Evolutionary conservation across 768 basidiomycete species (phyloP).

Genomic region (Russula earlei): DNA sequence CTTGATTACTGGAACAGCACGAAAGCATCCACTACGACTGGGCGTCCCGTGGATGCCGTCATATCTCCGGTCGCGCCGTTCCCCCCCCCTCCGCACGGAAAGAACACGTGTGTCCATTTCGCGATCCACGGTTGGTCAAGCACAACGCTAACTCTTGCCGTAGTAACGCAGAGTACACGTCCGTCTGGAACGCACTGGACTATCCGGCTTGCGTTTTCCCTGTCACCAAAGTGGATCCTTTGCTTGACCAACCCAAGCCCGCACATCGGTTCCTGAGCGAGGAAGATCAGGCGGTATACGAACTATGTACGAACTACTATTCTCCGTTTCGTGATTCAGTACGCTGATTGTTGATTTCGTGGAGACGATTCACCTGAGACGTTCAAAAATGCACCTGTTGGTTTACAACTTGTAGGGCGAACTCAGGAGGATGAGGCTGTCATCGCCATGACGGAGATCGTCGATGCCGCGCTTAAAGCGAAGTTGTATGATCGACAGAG

Average conservation of each 20-base stretch:
- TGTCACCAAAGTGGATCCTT: constrained; percentile 37
- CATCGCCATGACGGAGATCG: constrained; percentile 38
- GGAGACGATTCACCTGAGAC: constrained; percentile 24
- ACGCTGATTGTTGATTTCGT: not conserved
- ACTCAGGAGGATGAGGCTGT: constrained; percentile 46
- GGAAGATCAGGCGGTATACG: constrained; percentile 36
- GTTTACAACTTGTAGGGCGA: constrained; percentile 40
- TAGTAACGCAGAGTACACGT: constrained; percentile 37
- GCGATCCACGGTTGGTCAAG: not conserved
- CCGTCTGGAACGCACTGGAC: constrained; percentile 39
- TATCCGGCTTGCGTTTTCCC: constrained; percentile 38
- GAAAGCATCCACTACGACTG: constrained; percentile 34
- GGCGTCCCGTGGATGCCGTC: constrained; percentile 44
- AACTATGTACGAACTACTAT: constrained; percentile 32
- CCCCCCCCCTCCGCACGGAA: constrained; percentile 37
- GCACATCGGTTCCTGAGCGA: constrained; percentile 34
- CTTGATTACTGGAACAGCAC: constrained; percentile 44
- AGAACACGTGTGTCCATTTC: constrained; percentile 31
- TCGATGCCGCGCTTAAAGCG: constrained; percentile 31
- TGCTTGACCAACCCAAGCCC: constrained; percentile 29
- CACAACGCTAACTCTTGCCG: constrained; percentile 1
- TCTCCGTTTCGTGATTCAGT: not conserved
- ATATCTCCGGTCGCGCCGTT: constrained; percentile 38
- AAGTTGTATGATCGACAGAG: not conserved
- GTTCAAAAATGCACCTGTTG: constrained; percentile 37